Conservation (phyloP, 1,284 basidiomycete genomes). For the Neonothopanus nambi region DNA sequence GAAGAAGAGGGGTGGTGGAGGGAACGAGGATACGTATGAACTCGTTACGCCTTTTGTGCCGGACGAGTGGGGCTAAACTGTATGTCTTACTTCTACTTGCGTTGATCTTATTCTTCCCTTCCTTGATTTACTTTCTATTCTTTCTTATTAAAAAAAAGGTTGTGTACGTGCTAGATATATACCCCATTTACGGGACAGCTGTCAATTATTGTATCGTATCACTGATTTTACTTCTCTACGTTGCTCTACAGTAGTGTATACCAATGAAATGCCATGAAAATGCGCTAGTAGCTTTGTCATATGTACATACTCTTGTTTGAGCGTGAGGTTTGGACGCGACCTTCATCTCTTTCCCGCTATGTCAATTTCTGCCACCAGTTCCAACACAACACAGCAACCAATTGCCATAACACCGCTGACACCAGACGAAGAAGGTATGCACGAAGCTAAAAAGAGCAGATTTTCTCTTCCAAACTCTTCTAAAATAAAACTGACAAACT, state of each 20-base stretch:
- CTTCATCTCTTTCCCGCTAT: background rate
- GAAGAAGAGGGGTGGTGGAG: slow-evolving; percentile 42
- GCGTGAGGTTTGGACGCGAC: too few species aligned
- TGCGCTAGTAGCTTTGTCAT: too few species aligned
- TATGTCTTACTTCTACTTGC: background rate
- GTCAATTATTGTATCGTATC: slow-evolving; percentile 31
- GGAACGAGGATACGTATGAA: slow-evolving; percentile 75
- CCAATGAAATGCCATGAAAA: too few species aligned
- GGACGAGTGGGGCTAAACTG: slow-evolving; percentile 55
- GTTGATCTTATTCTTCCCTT: too few species aligned
- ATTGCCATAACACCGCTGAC: slow-evolving; percentile 46
- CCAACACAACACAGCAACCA: slow-evolving; percentile 1
- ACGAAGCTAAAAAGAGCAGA: too few species aligned
- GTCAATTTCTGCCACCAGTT: background rate
- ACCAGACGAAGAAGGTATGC: slow-evolving; percentile 67
- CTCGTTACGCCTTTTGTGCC: slow-evolving; percentile 76
- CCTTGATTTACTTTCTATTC: background rate
- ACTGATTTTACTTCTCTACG: too few species aligned
- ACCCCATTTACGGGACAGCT: slow-evolving; percentile 33
- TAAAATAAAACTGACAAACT: slow-evolving; percentile 12
- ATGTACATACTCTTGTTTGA: too few species aligned
- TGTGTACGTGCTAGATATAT: background rate
- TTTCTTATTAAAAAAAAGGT: too few species aligned
- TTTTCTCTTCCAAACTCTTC: slow-evolving; percentile 7
- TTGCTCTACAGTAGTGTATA: slow-evolving; percentile 1